These are phyloP conservation scores for Fusarium tuaranense DNA, from an alignment of 2,329 filamentous ascomycete genomes.

Conservation along the genomic window DNA sequence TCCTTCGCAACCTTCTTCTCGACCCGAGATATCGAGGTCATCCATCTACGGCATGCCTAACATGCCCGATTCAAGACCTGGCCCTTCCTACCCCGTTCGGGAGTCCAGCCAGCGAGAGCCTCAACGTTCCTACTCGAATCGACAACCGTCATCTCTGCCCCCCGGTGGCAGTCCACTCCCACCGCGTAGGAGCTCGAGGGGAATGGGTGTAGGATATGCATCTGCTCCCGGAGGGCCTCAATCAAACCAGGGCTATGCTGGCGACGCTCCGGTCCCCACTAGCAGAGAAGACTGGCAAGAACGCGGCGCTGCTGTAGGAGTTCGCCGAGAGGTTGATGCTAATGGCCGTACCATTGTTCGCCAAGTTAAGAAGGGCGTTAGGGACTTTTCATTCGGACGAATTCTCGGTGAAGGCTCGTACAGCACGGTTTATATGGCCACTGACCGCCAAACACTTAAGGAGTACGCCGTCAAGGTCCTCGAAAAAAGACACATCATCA, in stretches of 20 bases:
- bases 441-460: conserved; percentile 91
- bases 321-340: conserved; percentile 85
- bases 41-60: conserved; percentile 67
- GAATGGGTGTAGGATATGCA: conserved; percentile 70
- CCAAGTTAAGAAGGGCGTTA: conserved; percentile 94
- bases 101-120: conserved; percentile 76
- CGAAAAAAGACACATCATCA: conserved; percentile 99
- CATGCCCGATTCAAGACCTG: conserved; percentile 73
- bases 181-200: conserved; percentile 80
- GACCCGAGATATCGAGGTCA: conserved; percentile 49
- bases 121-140: conserved; percentile 70
- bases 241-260: conserved; percentile 47
- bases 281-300: conserved; percentile 97
- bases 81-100: conserved; percentile 64
- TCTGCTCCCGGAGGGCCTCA: conserved; percentile 44
- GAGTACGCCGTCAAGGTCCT: conserved; percentile 99
- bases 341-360: conserved; percentile 85
- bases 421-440: conserved; percentile 93
- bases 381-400: conserved; percentile 94
- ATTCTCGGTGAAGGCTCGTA: conserved; percentile 96
- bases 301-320: conserved; percentile 86
- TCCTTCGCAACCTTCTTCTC: conserved; percentile 29
- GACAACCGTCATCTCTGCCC: conserved; percentile 60
- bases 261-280: conserved; percentile 57
- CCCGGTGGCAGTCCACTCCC: conserved; percentile 71